Evolutionary conservation across 2,329 filamentous ascomycete genomes (phyloP).

Genomic region (Nothophaeocryptopus gaeumannii): DNA sequence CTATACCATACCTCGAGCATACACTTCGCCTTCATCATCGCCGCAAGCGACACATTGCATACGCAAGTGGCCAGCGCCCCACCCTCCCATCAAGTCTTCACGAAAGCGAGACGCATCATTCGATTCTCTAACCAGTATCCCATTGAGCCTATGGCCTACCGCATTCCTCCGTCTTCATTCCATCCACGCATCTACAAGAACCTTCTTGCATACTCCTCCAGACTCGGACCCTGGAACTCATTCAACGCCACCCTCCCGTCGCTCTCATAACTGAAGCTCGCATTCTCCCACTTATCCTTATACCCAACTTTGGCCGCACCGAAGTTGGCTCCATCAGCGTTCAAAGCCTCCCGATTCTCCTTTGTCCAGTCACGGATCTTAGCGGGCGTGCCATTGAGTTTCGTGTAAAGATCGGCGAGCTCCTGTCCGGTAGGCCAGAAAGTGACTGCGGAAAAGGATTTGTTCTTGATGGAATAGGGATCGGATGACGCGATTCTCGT

Average conservation of each 20-base stretch:
- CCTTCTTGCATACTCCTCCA: conserved; percentile 4
- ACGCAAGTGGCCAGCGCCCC: too few species aligned
- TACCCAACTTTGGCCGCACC: conserved; percentile 10
- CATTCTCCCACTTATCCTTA: conserved; percentile 5
- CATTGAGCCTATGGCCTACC: too few species aligned
- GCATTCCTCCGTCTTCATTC: too few species aligned
- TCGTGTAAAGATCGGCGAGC: conserved; percentile 9
- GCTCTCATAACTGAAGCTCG: conserved; percentile 3
- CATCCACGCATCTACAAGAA: background rate
- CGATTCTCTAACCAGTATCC: too few species aligned
- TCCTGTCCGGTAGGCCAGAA: conserved; percentile 14
- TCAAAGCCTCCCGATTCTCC: conserved; percentile 2
- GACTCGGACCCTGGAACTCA: background rate
- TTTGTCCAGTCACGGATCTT: conserved; percentile 7
- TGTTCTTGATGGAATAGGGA: conserved; percentile 10
- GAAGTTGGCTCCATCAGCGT: conserved; percentile 4
- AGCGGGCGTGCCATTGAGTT: conserved; percentile 9
- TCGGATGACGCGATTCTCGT: conserved; percentile 3
- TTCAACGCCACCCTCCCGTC: background rate
- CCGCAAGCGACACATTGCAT: too few species aligned
- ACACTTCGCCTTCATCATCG: too few species aligned
- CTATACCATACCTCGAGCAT: too few species aligned
- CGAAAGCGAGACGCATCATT: too few species aligned
- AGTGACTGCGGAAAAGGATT: conserved; percentile 5
- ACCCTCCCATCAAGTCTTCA: too few species aligned